A percentile compares a stretch with the other conserved stretches of the same genome.
phyloP scores from a whole-genome alignment of 164 flowering plant genomes.

The Kingdonia uniflora region DNA sequence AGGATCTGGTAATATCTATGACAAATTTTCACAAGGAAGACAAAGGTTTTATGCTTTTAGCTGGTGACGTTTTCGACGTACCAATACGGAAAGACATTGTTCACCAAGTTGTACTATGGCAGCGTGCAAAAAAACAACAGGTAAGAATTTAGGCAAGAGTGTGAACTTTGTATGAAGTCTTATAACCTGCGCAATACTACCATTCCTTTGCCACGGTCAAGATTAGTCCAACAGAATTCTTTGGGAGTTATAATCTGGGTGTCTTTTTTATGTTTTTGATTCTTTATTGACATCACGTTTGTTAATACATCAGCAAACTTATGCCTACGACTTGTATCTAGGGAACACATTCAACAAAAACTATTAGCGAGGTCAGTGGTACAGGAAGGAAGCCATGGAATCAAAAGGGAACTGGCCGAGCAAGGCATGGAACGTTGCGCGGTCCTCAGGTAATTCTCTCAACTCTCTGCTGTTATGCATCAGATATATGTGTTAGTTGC shows the following conservation, averaged over 20 bases:
- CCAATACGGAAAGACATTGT: slow-evolving; percentile 92
- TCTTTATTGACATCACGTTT: neutral
- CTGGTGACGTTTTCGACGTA: slow-evolving; percentile 95
- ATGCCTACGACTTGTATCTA: slow-evolving; percentile 7
- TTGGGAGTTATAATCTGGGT: too few relatives aligned
- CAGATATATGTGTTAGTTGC: too few relatives aligned
- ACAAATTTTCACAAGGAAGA: slow-evolving; percentile 83
- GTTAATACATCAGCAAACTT: neutral
- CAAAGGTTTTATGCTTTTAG: slow-evolving; percentile 75
- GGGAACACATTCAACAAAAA: slow-evolving; percentile 98
- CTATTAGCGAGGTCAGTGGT: slow-evolving; percentile 92
- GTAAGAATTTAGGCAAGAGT: too few relatives aligned
- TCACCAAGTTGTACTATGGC: slow-evolving; percentile 94
- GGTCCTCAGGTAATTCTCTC: slow-evolving; percentile 84
- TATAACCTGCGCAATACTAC: too few relatives aligned
- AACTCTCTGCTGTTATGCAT: too few relatives aligned
- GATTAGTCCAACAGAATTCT: too few relatives aligned
- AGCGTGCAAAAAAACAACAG: slow-evolving; percentile 94
- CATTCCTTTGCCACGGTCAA: too few relatives aligned
- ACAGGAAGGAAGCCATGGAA: slow-evolving; percentile 86
- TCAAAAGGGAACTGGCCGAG: slow-evolving; percentile 85
- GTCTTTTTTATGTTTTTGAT: neutral
- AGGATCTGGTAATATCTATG: slow-evolving; percentile 77
- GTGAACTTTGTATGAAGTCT: too few relatives aligned
- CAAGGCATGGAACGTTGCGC: slow-evolving; percentile 89